Evolutionary conservation across 164 flowering plant species (phyloP).

Genomic region (Tetrastigma voinierianum): DNA sequence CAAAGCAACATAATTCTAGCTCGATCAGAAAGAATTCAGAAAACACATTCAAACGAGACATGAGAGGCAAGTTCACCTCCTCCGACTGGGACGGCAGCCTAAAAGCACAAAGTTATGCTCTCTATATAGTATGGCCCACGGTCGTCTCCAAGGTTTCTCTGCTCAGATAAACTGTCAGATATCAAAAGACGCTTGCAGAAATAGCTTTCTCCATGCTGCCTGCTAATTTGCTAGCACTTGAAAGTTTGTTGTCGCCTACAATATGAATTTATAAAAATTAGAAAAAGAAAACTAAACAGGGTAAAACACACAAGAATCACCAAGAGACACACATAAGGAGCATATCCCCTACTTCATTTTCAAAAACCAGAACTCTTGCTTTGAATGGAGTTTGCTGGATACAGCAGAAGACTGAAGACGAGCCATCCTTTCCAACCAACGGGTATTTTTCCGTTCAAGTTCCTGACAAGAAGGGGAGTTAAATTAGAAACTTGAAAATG

Average conservation of each 20-base stretch:
- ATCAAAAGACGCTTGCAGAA: conserved; percentile 29
- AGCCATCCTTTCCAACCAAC: conserved; percentile 66
- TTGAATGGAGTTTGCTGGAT: conserved; percentile 53
- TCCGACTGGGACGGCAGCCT: conserved; percentile 85
- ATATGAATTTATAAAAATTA: not conserved
- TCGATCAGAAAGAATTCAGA: conserved; percentile 4
- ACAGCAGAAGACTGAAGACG: conserved; percentile 41
- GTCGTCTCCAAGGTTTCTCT: too few relatives aligned
- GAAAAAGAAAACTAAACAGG: conserved; percentile 6
- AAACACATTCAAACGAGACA: conserved; percentile 80
- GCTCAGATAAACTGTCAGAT: too few relatives aligned
- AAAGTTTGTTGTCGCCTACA: conserved; percentile 71
- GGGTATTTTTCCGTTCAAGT: conserved; percentile 68
- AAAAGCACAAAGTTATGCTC: too few relatives aligned
- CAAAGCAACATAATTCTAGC: too few relatives aligned
- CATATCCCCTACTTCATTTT: conserved; percentile 66
- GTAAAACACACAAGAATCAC: not conserved
- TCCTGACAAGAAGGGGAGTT: conserved; percentile 48
- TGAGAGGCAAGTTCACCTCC: conserved; percentile 98
- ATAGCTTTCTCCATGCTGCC: conserved; percentile 93
- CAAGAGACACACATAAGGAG: not conserved
- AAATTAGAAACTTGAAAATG: not conserved
- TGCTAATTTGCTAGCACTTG: conserved; percentile 82
- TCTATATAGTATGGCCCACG: too few relatives aligned
- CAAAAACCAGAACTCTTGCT: conserved; percentile 43